A percentile compares a stretch with the other conserved stretches of the same genome.
Evolutionary conservation across 1,284 basidiomycete species (phyloP).

Genomic region (Papiliotrema laurentii): DNA sequence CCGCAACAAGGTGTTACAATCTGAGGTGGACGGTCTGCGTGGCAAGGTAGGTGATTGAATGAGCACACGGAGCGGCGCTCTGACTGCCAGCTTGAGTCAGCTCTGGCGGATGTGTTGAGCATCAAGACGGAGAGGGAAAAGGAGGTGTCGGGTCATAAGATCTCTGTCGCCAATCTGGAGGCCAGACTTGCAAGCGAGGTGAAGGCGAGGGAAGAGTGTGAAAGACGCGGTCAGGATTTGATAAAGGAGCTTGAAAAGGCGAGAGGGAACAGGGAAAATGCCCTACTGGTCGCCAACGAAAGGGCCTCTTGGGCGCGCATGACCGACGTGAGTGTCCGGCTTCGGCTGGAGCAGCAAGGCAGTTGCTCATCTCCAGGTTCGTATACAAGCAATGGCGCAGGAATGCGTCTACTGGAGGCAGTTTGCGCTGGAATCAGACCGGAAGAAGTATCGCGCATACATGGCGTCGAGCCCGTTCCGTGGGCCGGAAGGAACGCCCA

Average conservation of each 20-base stretch:
- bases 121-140: background rate
- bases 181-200: background rate
- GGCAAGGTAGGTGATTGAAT: constrained; percentile 5
- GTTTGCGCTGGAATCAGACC: constrained; percentile 21
- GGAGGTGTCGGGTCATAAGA: background rate
- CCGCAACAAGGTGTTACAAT: constrained; percentile 10
- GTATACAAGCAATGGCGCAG: constrained; percentile 16
- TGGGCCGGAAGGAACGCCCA: no score
- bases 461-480: constrained; percentile 19
- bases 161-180: background rate
- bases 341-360: background rate
- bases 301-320: constrained; percentile 6
- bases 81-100: background rate
- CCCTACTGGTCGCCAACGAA: constrained; percentile 9
- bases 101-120: background rate
- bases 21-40: constrained; percentile 12
- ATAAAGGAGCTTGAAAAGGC: constrained; percentile 2
- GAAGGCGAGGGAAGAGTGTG: background rate
- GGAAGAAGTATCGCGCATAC: constrained; percentile 13
- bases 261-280: constrained; percentile 6
- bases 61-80: background rate
- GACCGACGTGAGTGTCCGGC: constrained; percentile 10
- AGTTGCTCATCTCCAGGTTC: constrained; percentile 9
- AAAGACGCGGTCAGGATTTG: constrained; percentile 3
- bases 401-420: constrained; percentile 23